phyloP scores from a whole-genome alignment of 176 grass and related monocot species.

The Phyllostachys edulis region DNA sequence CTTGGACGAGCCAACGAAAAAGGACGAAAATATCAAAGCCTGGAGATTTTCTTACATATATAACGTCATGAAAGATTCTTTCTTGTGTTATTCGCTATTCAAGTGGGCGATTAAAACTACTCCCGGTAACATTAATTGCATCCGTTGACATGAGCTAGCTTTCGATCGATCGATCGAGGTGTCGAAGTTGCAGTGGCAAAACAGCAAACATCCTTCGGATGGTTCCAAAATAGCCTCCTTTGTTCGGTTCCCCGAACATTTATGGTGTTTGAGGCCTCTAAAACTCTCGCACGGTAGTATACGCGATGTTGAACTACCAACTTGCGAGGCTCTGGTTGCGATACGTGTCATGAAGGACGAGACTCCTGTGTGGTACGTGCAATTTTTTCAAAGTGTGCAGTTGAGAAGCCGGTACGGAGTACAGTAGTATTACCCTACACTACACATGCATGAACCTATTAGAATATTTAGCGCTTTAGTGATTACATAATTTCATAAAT shows the following conservation, averaged over 20 bases:
- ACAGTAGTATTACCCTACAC: background rate
- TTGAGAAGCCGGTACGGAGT: background rate
- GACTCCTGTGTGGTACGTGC: background rate
- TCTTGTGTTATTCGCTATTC: background rate
- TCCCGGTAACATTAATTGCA: background rate
- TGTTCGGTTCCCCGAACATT: background rate
- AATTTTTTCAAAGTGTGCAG: background rate
- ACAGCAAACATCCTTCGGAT: conserved; percentile 8
- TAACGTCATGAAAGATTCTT: background rate
- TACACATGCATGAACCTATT: background rate
- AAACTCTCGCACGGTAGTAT: background rate
- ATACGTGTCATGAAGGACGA: background rate
- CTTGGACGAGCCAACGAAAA: conserved; percentile 27
- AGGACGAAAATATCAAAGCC: background rate
- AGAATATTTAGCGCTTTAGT: too few species aligned
- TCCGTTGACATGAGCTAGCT: background rate
- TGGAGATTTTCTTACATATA: background rate
- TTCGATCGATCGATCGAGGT: background rate
- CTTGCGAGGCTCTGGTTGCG: background rate
- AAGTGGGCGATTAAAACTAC: background rate
- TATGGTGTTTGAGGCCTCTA: conserved; percentile 7
- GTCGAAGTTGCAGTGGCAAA: conserved; percentile 19
- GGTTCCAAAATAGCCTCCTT: background rate
- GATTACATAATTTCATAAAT: too few species aligned
- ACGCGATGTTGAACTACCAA: background rate